A percentile compares a stretch with the other conserved stretches of the same genome.
phyloP scores from a whole-genome alignment of 129 eudicot genomes.

The Pittosporum tobira region DNA sequence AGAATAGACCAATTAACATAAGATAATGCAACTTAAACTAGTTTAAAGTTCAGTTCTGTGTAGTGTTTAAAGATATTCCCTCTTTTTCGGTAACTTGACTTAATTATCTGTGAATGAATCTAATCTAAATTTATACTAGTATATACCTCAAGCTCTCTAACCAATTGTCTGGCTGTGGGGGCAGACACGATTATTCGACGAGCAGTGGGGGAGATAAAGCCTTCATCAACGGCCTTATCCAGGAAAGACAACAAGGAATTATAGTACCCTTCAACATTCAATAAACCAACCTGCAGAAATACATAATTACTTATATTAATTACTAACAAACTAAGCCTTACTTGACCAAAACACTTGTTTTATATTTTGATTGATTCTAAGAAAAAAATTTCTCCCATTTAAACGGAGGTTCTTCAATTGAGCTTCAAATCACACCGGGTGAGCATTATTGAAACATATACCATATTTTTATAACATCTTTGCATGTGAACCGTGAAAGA shows the following conservation, averaged over 20 bases:
- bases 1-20: no score
- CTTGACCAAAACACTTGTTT: not conserved
- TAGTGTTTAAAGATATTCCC: no score
- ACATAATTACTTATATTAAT: not conserved
- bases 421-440: slow-evolving; percentile 16
- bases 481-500: slow-evolving; percentile 44
- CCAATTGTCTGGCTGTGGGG: slow-evolving; percentile 67
- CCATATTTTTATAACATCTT: no score
- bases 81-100: not conserved
- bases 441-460: slow-evolving; percentile 10
- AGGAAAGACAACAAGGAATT: slow-evolving; percentile 81
- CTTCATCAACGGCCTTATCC: slow-evolving; percentile 98
- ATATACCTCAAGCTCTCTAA: slow-evolving; percentile 77
- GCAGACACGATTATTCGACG: slow-evolving; percentile 84
- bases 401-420: slow-evolving; percentile 5
- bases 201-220: slow-evolving; percentile 82
- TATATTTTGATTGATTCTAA: no score
- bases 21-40: no score
- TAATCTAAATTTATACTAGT: no score
- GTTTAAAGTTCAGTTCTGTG: no score
- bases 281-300: slow-evolving; percentile 70
- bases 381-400: slow-evolving; percentile 19
- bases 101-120: no score
- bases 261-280: slow-evolving; percentile 94
- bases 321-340: no score